Evolutionary conservation across 208 protist genomes (phyloP).

Genomic region (Jaenimonas drosophilae): DNA sequence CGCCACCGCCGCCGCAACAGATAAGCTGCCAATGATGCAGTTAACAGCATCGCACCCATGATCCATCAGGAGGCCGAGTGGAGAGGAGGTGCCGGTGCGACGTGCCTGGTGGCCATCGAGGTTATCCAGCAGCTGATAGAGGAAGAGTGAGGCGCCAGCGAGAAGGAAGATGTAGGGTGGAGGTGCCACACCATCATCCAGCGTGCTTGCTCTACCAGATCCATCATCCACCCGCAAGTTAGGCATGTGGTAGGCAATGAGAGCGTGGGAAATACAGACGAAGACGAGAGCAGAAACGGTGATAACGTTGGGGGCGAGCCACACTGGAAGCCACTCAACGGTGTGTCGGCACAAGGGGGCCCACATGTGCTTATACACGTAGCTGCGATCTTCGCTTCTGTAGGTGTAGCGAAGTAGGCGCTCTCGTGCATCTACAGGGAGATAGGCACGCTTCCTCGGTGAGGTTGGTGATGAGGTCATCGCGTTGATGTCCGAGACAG

Average conservation of each 20-base stretch:
- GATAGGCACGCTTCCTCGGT: constrained; percentile 13
- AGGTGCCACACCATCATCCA: constrained; percentile 1
- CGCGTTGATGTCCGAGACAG: too few species aligned
- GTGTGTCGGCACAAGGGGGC: constrained; percentile 27
- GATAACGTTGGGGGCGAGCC: constrained; percentile 81
- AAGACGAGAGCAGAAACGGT: constrained; percentile 68
- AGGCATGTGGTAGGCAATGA: constrained; percentile 64
- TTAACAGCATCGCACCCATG: constrained; percentile 89
- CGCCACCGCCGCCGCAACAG: constrained; percentile 24
- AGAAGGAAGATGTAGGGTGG: constrained; percentile 67
- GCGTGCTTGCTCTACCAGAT: too few species aligned
- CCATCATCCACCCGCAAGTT: constrained; percentile 33
- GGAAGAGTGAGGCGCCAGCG: constrained; percentile 37
- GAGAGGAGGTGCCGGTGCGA: constrained; percentile 77
- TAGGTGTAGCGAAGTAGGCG: constrained; percentile 46
- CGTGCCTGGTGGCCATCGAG: constrained; percentile 92
- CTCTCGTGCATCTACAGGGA: constrained; percentile 32
- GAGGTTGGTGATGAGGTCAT: too few species aligned
- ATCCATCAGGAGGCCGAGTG: constrained; percentile 93
- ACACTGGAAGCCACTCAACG: constrained; percentile 50
- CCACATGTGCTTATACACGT: constrained; percentile 76
- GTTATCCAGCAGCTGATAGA: constrained; percentile 90
- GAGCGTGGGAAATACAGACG: constrained; percentile 41
- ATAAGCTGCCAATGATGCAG: constrained; percentile 54
- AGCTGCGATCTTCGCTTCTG: constrained; percentile 55